phyloP scores from a whole-genome alignment of 2,329 filamentous ascomycete genomes.

The Clonostachys byssicola region DNA sequence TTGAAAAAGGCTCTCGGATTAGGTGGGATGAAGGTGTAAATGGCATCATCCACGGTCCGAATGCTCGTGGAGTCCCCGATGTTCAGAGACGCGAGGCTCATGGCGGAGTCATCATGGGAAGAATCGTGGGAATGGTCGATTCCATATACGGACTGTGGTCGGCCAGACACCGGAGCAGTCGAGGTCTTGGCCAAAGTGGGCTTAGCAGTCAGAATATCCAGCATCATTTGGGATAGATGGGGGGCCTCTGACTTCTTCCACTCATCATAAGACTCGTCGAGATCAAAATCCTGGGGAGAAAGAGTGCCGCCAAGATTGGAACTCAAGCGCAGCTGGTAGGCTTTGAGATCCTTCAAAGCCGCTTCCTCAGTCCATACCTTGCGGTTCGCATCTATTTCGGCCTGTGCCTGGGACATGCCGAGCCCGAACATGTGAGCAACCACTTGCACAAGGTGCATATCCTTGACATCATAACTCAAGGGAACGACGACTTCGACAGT shows the following conservation, averaged over 20 bases:
- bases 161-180: constrained; percentile 51
- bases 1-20: constrained; percentile 82
- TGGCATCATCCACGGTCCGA: constrained; percentile 54
- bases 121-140: constrained; percentile 46
- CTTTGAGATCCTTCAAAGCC: constrained; percentile 85
- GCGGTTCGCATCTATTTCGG: constrained; percentile 80
- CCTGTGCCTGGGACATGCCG: constrained; percentile 74
- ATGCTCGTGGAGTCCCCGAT: constrained; percentile 50
- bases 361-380: constrained; percentile 86
- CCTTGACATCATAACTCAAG: constrained; percentile 87
- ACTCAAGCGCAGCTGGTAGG: constrained; percentile 85
- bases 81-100: constrained; percentile 64
- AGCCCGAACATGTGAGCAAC: constrained; percentile 85
- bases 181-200: constrained; percentile 80
- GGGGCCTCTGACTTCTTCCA: constrained; percentile 91
- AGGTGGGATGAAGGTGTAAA: constrained; percentile 85
- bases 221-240: constrained; percentile 88
- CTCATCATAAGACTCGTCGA: constrained; percentile 79
- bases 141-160: constrained; percentile 35
- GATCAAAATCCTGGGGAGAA: constrained; percentile 80
- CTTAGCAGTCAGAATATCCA: constrained; percentile 81
- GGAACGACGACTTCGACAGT: constrained; percentile 80
- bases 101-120: constrained; percentile 57
- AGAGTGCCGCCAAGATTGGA: constrained; percentile 75
- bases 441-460: constrained; percentile 89